Percentiles rank a stretch among this genome's conserved stretches.
Conservation (phyloP, 1,139 yeast species). For the Candida frijolesensis region DNA sequence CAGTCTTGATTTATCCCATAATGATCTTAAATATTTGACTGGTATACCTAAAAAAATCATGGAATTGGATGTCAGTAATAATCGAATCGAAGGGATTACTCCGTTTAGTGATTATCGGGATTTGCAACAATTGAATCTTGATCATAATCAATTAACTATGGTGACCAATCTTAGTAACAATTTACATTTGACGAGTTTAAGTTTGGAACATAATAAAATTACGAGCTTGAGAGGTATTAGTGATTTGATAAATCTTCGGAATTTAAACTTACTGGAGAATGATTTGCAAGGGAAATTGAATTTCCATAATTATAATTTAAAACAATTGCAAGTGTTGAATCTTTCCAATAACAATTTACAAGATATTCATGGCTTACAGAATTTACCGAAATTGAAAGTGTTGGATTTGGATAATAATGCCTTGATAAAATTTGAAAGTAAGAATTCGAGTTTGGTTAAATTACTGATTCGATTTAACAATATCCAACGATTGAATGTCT, state of each 20-base stretch:
- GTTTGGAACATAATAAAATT: constrained; percentile 35
- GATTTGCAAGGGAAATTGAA: constrained; percentile 39
- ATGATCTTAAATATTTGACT: constrained; percentile 45
- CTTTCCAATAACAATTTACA: constrained; percentile 45
- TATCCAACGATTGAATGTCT: constrained; percentile 33
- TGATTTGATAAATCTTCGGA: constrained; percentile 40
- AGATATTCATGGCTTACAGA: constrained; percentile 36
- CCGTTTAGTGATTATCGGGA: constrained; percentile 42
- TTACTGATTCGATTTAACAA: constrained; percentile 45
- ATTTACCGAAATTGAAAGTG: constrained; percentile 35
- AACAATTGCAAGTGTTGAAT: constrained; percentile 47
- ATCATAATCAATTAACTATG: constrained; percentile 38
- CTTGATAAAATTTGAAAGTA: constrained; percentile 27
- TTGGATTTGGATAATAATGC: constrained; percentile 49
- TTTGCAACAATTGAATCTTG: constrained; percentile 46
- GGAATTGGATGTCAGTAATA: constrained; percentile 38
- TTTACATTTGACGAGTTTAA: constrained; percentile 40
- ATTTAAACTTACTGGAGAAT: constrained; percentile 47
- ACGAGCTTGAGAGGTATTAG: constrained; percentile 40
- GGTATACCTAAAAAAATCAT: constrained; percentile 48
- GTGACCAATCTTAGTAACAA: constrained; percentile 34
- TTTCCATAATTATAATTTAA: constrained; percentile 35
- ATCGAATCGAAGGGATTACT: constrained; percentile 43
- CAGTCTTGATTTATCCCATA: constrained; percentile 41
- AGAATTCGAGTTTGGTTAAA: constrained; percentile 36